Conservation (phyloP, 495 filamentous ascomycete species). For the Terfezia boudieri region DNA sequence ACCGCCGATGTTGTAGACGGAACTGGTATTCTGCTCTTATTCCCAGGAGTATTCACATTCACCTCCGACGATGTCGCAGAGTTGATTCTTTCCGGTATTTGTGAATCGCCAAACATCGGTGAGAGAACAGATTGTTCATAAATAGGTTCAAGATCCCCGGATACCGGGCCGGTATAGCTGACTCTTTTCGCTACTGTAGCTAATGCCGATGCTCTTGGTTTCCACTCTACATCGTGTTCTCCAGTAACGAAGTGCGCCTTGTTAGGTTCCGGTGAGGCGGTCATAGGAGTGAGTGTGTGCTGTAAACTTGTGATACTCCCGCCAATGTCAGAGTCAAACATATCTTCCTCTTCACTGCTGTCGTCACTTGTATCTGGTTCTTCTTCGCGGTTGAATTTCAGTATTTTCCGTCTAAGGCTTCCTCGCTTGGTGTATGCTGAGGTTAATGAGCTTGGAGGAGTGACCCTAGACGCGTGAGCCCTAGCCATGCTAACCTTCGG, state of each 20-base stretch:
- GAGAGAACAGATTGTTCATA: neutral
- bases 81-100: neutral
- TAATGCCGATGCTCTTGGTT: neutral
- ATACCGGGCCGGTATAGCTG: neutral
- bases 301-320: neutral
- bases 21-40: neutral
- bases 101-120: neutral
- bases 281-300: neutral
- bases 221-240: neutral
- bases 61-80: neutral
- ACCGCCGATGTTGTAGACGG: neutral
- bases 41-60: neutral
- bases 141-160: neutral
- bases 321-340: neutral
- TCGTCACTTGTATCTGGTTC: neutral
- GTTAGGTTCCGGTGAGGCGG: neutral
- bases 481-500: no score
- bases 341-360: neutral
- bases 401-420: neutral
- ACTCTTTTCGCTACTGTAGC: neutral
- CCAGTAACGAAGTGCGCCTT: neutral
- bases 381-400: neutral
- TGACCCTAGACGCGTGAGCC: no score
- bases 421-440: no score
- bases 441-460: no score